Percentiles rank a stretch among this genome's conserved stretches.
phyloP scores from a whole-genome alignment of 805 yeast genomes.

The Nakazawaea anatomiae region DNA sequence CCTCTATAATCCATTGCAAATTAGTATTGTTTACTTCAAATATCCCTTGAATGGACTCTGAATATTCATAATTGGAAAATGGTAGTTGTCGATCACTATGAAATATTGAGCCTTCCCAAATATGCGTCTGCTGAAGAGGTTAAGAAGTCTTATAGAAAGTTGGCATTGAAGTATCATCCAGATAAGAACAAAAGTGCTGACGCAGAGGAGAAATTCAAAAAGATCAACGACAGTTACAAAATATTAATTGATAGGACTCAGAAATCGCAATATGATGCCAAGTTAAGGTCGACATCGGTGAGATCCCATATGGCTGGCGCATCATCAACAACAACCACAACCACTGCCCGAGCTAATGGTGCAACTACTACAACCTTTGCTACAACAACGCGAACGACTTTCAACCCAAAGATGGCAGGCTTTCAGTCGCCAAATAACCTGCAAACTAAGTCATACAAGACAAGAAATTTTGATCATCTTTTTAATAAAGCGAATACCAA shows the following conservation, averaged over 20 bases:
- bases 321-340: background rate
- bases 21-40: no score
- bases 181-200: slow-evolving; percentile 60
- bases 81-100: slow-evolving; percentile 44
- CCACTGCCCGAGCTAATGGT: background rate
- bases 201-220: slow-evolving; percentile 7
- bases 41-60: background rate
- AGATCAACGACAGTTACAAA: slow-evolving; percentile 5
- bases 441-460: slow-evolving; percentile 4
- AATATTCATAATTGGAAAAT: background rate
- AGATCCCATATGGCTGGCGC: slow-evolving; percentile 2
- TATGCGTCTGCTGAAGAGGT: slow-evolving; percentile 54
- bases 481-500: slow-evolving; percentile 1
- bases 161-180: slow-evolving; percentile 72
- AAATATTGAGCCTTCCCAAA: slow-evolving; percentile 46
- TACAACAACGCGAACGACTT: slow-evolving; percentile 4
- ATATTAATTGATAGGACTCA: background rate
- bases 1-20: no score
- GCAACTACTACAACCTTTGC: background rate
- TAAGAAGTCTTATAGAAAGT: slow-evolving; percentile 73
- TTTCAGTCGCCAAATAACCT: slow-evolving; percentile 1
- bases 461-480: slow-evolving; percentile 8
- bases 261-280: slow-evolving; percentile 2
- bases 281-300: slow-evolving; percentile 2
- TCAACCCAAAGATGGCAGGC: slow-evolving; percentile 6